These are phyloP conservation scores for Colletotrichum sp. DNA, from an alignment of 2,329 filamentous ascomycete species.

Conservation along the genomic window DNA sequence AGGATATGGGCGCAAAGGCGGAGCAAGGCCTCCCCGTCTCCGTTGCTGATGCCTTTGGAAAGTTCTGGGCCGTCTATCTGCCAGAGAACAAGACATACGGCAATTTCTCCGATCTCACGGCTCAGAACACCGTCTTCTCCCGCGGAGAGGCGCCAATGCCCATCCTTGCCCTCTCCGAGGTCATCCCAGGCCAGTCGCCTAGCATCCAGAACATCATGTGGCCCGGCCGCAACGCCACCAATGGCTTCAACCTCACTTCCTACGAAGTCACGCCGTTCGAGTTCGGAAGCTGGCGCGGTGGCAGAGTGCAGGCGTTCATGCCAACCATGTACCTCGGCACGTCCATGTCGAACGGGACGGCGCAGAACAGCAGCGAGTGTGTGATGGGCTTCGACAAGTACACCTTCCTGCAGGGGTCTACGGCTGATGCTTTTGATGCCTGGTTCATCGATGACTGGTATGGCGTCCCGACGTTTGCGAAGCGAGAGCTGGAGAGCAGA, in stretches of 20 bases:
- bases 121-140: slow-evolving; percentile 18
- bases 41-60: slow-evolving; percentile 29
- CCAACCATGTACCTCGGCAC: slow-evolving; percentile 32
- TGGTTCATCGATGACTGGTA: slow-evolving; percentile 32
- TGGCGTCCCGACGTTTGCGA: slow-evolving; percentile 27
- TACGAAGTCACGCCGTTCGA: slow-evolving; percentile 37
- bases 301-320: slow-evolving; percentile 31
- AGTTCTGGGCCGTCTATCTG: slow-evolving; percentile 30
- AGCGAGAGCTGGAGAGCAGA: slow-evolving; percentile 18
- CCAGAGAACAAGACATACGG: slow-evolving; percentile 19
- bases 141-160: slow-evolving; percentile 30
- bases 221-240: slow-evolving; percentile 27
- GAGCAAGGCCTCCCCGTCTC: slow-evolving; percentile 28
- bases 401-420: slow-evolving; percentile 34
- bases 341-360: slow-evolving; percentile 27
- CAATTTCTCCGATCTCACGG: slow-evolving; percentile 28
- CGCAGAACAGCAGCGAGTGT: slow-evolving; percentile 29
- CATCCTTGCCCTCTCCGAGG: slow-evolving; percentile 29
- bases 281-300: slow-evolving; percentile 35
- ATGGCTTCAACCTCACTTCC: slow-evolving; percentile 32
- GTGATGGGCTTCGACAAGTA: slow-evolving; percentile 34
- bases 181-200: slow-evolving; percentile 30
- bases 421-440: slow-evolving; percentile 28
- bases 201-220: slow-evolving; percentile 31
- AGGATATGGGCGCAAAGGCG: slow-evolving; percentile 26